These are phyloP conservation scores for Boletus fagicola DNA, from an alignment of 768 basidiomycete species.

Conservation along the genomic window DNA sequence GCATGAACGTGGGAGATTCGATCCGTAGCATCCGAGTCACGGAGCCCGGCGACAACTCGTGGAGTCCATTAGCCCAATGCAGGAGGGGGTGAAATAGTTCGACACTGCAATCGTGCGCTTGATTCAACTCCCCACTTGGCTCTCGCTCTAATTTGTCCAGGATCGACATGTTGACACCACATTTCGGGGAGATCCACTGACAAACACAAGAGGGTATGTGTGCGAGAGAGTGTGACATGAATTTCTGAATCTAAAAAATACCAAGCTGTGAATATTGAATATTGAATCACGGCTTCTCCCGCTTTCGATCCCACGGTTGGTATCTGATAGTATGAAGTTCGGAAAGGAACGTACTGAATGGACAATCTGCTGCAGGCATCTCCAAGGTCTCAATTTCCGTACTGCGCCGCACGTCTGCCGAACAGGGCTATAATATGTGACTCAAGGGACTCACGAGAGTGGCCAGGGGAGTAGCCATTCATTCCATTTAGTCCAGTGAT, in stretches of 20 bases:
- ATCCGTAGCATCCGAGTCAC: too few relatives aligned
- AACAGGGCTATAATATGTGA: neutral
- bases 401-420: neutral
- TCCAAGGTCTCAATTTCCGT: neutral
- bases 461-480: neutral
- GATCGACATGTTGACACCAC: neutral
- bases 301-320: neutral
- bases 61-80: neutral
- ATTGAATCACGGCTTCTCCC: too few relatives aligned
- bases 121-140: neutral
- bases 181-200: neutral
- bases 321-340: neutral
- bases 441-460: neutral
- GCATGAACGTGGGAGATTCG: constrained; percentile 10
- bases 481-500: too few relatives aligned
- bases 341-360: neutral
- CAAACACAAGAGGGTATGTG: neutral
- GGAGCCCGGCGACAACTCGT: neutral
- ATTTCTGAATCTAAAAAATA: too few relatives aligned
- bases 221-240: neutral
- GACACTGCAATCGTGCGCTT: neutral
- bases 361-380: neutral
- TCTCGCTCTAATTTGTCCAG: neutral
- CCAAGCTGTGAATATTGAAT: too few relatives aligned
- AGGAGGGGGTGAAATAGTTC: neutral